Evolutionary conservation across 2,329 filamentous ascomycete genomes (phyloP), one percentile per base, ranked within the genome.

Genomic region (Hypoxylon sp.): DNA sequence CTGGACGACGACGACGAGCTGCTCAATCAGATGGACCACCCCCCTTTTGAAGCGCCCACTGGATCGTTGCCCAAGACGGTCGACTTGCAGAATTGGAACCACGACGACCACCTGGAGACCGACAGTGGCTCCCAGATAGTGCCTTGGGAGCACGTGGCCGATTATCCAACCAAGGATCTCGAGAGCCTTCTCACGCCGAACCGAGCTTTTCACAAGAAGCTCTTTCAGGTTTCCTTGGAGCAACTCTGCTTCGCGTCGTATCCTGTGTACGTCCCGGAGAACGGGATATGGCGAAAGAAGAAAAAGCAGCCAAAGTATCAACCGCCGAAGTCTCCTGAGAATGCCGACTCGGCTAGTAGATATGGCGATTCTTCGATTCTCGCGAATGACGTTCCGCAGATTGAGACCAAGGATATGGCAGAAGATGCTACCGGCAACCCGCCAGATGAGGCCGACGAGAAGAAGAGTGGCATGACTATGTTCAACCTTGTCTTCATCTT

Each of bases 401-500:
- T 71, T 35, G 77, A 77, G 51, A 72, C 61, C 2, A 73, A 62
- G 25, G 76, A 77, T 58, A 74, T 74, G 68, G 74, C 73, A 3
- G 79, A 78, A 46, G 76, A 77, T n/a, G 71, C 69, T n/a, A 80
- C 76, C 55, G 79, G 76, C 8, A 81, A 80, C 13, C 72, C 44
- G 2, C 67, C 69, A 33, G 72, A 77, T 51, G 83, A 84, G 65
- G 80, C 84, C 44, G 85, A 91, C 68, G 85, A 89, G 76, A 90
- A 92, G 77, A 84, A 85, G 73, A 89, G 86, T 72, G 88, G 89
- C 51, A 95, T 98, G 92, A 94, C 91, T 70, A 98, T 98, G 95
- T 99, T 99, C 82, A 97, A 98, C 79, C 88, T 98, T 10, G 94
- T 98, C 25, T 98, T 98, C 79, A 92, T 97, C 56, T 84, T 98